A percentile compares a stretch with the other conserved stretches of the same genome.
These are phyloP conservation scores for Backusella parvicylindrica DNA, from an alignment of 192 early-diverging fungal genomes.

Conservation along the genomic window DNA sequence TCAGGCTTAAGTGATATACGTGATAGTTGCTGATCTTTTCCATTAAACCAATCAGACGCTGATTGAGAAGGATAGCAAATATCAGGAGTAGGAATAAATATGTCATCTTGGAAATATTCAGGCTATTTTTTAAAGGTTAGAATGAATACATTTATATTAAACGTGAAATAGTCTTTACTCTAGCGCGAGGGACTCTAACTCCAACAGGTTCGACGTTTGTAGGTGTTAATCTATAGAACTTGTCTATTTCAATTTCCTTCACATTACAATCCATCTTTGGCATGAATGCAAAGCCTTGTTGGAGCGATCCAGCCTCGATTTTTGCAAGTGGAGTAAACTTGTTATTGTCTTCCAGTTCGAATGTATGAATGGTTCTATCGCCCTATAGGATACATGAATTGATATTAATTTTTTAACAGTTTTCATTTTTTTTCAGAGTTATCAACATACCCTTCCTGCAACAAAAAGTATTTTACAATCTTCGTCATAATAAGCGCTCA, in stretches of 20 bases:
- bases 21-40: slow-evolving; percentile 12
- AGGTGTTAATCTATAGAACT: slow-evolving; percentile 63
- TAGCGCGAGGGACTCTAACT: slow-evolving; percentile 74
- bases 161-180: slow-evolving; percentile 21
- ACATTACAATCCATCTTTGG: slow-evolving; percentile 69
- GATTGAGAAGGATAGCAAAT: slow-evolving; percentile 43
- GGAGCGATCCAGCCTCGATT: slow-evolving; percentile 54
- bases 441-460: slow-evolving; percentile 49
- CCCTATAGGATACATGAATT: slow-evolving; percentile 35
- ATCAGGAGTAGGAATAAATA: slow-evolving; percentile 70
- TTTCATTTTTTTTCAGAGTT: neutral
- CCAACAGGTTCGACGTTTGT: slow-evolving; percentile 69
- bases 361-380: slow-evolving; percentile 73
- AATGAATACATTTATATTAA: neutral
- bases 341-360: slow-evolving; percentile 51
- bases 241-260: slow-evolving; percentile 63
- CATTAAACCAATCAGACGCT: slow-evolving; percentile 58
- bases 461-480: slow-evolving; percentile 70
- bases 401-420: neutral
- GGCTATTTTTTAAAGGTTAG: slow-evolving; percentile 32
- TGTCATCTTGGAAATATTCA: slow-evolving; percentile 91
- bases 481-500: slow-evolving; percentile 65
- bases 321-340: slow-evolving; percentile 46
- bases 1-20: slow-evolving; percentile 27
- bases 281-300: slow-evolving; percentile 70